A percentile compares a stretch with the other conserved stretches of the same genome.
Conservation (phyloP, 2,329 filamentous ascomycete species). For the Diaporthe sp. region DNA sequence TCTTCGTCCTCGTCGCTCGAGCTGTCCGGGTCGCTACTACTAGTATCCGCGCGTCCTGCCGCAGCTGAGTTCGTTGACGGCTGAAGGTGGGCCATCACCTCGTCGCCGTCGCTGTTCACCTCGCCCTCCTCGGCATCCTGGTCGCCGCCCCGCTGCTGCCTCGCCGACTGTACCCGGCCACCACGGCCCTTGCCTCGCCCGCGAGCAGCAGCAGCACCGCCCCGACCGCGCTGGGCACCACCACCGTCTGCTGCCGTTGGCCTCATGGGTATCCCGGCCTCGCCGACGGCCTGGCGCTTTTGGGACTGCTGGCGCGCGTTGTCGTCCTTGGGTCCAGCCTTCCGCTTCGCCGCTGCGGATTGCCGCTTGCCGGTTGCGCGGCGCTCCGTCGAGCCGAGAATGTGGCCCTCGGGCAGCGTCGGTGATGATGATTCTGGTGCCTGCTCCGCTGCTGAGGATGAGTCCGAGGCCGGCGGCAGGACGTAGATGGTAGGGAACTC, state of each 20-base stretch:
- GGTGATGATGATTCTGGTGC: neutral
- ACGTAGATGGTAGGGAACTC: conserved; percentile 82
- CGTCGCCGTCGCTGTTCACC: conserved; percentile 43
- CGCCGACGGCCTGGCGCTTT: conserved; percentile 35
- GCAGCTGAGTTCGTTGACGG: neutral
- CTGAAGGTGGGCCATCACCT: neutral
- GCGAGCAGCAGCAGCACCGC: conserved; percentile 13
- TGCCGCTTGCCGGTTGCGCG: conserved; percentile 20
- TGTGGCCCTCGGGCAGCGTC: conserved; percentile 44
- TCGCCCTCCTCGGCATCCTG: conserved; percentile 45
- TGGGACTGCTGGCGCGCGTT: conserved; percentile 4
- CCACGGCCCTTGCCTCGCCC: conserved; percentile 38
- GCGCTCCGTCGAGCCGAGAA: conserved; percentile 45
- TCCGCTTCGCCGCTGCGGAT: conserved; percentile 25
- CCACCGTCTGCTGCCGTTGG: neutral
- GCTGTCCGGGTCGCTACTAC: conserved; percentile 39
- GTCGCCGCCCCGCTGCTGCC: neutral
- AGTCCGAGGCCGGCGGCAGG: conserved; percentile 51
- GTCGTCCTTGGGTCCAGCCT: conserved; percentile 16
- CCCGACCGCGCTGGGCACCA: conserved; percentile 32
- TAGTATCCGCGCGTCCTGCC: conserved; percentile 30
- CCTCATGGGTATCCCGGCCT: conserved; percentile 1
- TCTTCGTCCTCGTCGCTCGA: conserved; percentile 33
- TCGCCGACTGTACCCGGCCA: conserved; percentile 6
- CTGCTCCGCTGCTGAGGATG: neutral